These are phyloP conservation scores for Phyllosticta paracitricarpa DNA, from an alignment of 2,329 filamentous ascomycete genomes.

Conservation along the genomic window DNA sequence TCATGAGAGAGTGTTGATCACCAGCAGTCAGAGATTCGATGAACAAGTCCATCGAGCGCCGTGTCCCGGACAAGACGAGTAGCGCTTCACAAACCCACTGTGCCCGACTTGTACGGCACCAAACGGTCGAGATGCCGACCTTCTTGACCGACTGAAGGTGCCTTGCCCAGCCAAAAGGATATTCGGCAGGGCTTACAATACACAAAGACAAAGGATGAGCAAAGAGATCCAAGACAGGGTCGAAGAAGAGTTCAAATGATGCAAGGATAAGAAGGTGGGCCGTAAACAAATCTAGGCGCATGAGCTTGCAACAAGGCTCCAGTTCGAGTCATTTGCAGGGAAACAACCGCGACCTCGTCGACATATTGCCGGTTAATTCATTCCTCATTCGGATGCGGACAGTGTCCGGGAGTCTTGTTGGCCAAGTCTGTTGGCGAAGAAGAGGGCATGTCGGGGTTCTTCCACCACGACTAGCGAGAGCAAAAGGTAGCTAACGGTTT, in stretches of 20 bases:
- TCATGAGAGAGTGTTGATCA: neutral
- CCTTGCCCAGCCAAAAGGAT: neutral
- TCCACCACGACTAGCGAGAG: neutral
- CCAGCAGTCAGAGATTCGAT: neutral
- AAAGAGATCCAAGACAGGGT: neutral
- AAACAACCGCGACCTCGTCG: neutral
- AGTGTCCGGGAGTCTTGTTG: neutral
- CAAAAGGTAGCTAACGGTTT: constrained; percentile 5
- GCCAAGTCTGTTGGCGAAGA: neutral
- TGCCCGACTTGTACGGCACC: neutral
- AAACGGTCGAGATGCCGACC: neutral
- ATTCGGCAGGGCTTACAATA: neutral
- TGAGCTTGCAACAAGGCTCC: neutral
- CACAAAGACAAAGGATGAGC: neutral
- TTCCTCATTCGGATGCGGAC: neutral
- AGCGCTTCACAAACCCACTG: neutral
- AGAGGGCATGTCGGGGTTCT: neutral
- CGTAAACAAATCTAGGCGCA: neutral
- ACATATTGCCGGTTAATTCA: neutral
- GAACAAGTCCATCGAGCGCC: neutral
- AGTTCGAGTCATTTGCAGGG: neutral
- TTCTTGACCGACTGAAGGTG: neutral
- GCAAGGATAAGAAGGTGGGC: neutral
- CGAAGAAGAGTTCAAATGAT: neutral
- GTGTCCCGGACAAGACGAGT: neutral